phyloP scores from a whole-genome alignment of 2,329 filamentous ascomycete genomes.

The Pyrenophora tritici-repentis region DNA sequence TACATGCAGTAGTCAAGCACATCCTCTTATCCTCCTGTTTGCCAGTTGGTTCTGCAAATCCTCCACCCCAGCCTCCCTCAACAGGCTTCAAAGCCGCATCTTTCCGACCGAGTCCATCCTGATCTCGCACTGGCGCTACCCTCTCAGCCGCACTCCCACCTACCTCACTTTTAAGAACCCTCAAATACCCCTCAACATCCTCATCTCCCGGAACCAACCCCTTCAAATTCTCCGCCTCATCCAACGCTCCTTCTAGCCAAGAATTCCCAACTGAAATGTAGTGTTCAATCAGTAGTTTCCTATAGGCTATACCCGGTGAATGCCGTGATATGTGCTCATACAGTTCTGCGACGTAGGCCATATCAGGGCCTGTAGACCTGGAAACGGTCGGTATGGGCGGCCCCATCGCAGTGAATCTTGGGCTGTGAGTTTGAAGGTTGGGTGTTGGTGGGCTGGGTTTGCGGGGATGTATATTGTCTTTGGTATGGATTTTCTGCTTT shows the following conservation, averaged over 20 bases:
- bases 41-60: too few species aligned
- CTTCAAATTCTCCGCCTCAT: slow-evolving; percentile 36
- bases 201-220: slow-evolving; percentile 25
- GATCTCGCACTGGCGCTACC: slow-evolving; percentile 15
- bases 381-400: too few species aligned
- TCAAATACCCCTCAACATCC: slow-evolving; percentile 30
- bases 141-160: slow-evolving; percentile 23
- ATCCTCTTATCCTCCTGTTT: slow-evolving; percentile 20
- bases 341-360: slow-evolving; percentile 39
- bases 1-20: slow-evolving; percentile 33
- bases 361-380: slow-evolving; percentile 40
- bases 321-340: slow-evolving; percentile 39
- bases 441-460: background rate
- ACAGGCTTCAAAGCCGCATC: slow-evolving; percentile 1
- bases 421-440: too few species aligned
- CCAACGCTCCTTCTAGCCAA: slow-evolving; percentile 42
- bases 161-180: slow-evolving; percentile 30
- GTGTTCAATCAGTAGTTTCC: slow-evolving; percentile 41
- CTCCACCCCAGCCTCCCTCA: slow-evolving; percentile 3
- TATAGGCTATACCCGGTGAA: slow-evolving; percentile 34
- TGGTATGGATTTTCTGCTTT: background rate
- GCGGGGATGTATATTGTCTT: background rate
- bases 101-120: slow-evolving; percentile 13
- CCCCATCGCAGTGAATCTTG: too few species aligned
- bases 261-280: slow-evolving; percentile 34